Conservation (phyloP, 148 eudicot genomes). For the Chenopodium quinoa region DNA sequence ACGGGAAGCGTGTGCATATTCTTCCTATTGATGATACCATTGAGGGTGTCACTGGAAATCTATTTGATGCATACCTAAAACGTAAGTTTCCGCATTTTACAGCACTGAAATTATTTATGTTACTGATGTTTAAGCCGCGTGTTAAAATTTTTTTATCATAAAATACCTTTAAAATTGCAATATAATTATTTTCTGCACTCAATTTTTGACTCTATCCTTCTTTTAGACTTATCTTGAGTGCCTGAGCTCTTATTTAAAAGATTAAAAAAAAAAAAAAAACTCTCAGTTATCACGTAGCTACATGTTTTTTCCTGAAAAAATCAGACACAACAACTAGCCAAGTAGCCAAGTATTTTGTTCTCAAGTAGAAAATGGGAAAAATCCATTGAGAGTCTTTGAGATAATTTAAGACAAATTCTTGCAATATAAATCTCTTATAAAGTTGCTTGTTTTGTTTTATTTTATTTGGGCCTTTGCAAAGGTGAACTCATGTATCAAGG, state of each 20-base stretch:
- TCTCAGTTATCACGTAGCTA: neutral
- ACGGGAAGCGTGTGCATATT: conserved; percentile 86
- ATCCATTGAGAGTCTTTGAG: neutral
- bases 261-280: too few species aligned
- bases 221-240: neutral
- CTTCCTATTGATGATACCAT: conserved; percentile 85
- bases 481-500: neutral
- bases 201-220: neutral
- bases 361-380: neutral
- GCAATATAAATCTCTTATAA: neutral
- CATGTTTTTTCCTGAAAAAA: neutral
- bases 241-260: neutral
- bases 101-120: neutral
- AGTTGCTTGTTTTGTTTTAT: neutral
- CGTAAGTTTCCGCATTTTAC: conserved; percentile 42
- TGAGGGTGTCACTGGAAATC: conserved; percentile 83
- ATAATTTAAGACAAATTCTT: neutral
- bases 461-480: too few species aligned
- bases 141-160: neutral
- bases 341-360: neutral
- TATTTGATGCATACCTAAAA: conserved; percentile 79
- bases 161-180: neutral
- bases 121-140: neutral
- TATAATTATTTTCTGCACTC: neutral
- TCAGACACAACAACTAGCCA: neutral